These are phyloP conservation scores for Pseudogymnoascus sp. DNA, from an alignment of 2,329 filamentous ascomycete species.

Conservation along the genomic window DNA sequence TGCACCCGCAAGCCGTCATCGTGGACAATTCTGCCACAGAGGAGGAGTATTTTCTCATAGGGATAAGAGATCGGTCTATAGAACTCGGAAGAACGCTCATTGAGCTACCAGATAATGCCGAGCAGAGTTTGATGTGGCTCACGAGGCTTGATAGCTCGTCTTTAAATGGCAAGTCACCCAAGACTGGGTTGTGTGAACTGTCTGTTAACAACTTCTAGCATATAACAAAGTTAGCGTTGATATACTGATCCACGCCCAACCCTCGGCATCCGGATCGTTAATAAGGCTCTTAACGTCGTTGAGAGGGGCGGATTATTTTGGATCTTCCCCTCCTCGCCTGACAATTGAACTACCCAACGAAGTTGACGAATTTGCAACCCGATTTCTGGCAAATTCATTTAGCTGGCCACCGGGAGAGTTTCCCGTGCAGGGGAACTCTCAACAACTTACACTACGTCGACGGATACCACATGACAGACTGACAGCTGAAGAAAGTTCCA, in stretches of 20 bases:
- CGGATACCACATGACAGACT: conserved; percentile 55
- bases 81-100: conserved; percentile 55
- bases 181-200: conserved; percentile 6
- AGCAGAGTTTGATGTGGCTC: conserved; percentile 65
- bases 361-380: conserved; percentile 55
- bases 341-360: conserved; percentile 74
- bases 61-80: conserved; percentile 46
- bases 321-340: conserved; percentile 60
- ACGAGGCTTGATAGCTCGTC: conserved; percentile 66
- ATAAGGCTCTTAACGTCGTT: conserved; percentile 72
- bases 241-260: conserved; percentile 70
- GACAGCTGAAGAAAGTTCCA: conserved; percentile 60
- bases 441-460: conserved; percentile 61
- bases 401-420: conserved; percentile 52
- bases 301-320: conserved; percentile 64
- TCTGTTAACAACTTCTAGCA: conserved; percentile 35
- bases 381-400: conserved; percentile 51
- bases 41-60: conserved; percentile 57
- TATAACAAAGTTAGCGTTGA: conserved; percentile 77
- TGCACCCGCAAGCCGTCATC: conserved; percentile 70
- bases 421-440: conserved; percentile 31
- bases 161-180: conserved; percentile 45
- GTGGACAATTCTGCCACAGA: conserved; percentile 61
- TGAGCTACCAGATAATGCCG: conserved; percentile 57
- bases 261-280: conserved; percentile 63